phyloP scores from a whole-genome alignment of 352 stramenopile species.

The Discostella stelligera region DNA sequence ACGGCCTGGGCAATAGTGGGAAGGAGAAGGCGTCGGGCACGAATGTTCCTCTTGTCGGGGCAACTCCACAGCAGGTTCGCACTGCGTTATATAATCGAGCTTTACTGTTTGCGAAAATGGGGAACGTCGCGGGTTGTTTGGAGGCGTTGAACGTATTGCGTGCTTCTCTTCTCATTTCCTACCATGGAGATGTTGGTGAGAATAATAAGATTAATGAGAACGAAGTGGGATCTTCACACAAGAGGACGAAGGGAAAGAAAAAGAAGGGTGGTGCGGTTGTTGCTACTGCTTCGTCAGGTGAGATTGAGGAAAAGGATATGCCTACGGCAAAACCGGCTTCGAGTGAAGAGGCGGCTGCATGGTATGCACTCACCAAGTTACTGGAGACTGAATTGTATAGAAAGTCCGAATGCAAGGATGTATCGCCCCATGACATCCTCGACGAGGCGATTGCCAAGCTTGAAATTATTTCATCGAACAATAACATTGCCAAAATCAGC shows the following conservation, averaged over 20 bases:
- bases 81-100: conserved; percentile 50
- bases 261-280: conserved; percentile 16
- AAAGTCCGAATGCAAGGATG: conserved; percentile 19
- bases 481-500: neutral
- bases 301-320: conserved; percentile 17
- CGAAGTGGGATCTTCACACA: neutral
- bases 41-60: conserved; percentile 35
- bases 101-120: conserved; percentile 45
- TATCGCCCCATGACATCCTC: conserved; percentile 21
- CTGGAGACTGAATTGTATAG: conserved; percentile 39
- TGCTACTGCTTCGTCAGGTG: neutral
- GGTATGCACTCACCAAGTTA: conserved; percentile 40
- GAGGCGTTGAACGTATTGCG: conserved; percentile 44
- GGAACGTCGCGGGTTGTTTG: conserved; percentile 28
- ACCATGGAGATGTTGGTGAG: conserved; percentile 15
- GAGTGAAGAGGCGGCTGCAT: conserved; percentile 32
- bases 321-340: conserved; percentile 38
- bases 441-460: conserved; percentile 33
- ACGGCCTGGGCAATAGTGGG: neutral
- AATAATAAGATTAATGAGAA: neutral
- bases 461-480: conserved; percentile 13
- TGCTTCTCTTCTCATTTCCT: conserved; percentile 31
- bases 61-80: conserved; percentile 51
- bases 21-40: conserved; percentile 1
- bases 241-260: conserved; percentile 45